Evolutionary conservation across 805 yeast species (phyloP), one percentile per base, ranked within the genome.

Genomic region (Priceomyces fermenticarens): DNA sequence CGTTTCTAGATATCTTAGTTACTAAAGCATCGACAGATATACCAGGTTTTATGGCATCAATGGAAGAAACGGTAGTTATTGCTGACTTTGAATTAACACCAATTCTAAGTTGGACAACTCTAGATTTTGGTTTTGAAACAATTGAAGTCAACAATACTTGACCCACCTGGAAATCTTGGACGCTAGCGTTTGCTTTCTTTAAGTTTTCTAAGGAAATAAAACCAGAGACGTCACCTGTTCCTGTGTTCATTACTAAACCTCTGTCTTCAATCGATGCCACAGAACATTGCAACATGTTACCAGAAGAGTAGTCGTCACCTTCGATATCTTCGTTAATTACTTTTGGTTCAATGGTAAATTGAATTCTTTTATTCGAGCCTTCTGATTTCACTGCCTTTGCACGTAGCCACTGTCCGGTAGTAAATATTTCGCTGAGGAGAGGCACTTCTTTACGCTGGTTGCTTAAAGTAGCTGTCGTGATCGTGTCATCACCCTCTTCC

Each of bases 1-100:
- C 99, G 29, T 76, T 63, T 7, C 67, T 57, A 20, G 73, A 61
- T 14, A 80, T 74, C 7, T 79, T 81, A 14, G 83, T 73, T 14
- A 89, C 75, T 23, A 83, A 63, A 5, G 89, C 85, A 43, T 85
- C 88, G 8, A 90, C 88, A 9, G 82, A 55, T 48, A 82, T 77
- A 53, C 99, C 99, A 2, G 99, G 95, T 30, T 85, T 75, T 20
- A 90, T 75, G 3, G 95, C 80, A 53, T 89, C 95, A 14, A 88
- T 67, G 2, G 95, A 80, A 1, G 88, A 73, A 32, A 85, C 81
- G 4, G 84, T 67, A 3, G 78, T 56, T 6, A 78, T 55, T 4
- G 78, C 63, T 15, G 68, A 52, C 45, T 73, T 72, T 44, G 76
- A 80, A 42, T 77, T 73, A 40, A 65, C 61, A 16, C 70, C 59